Percentiles rank a stretch among this genome's conserved stretches.
phyloP scores from a whole-genome alignment of 176 grass and related monocot genomes.

The Tillandsia fasciculata region DNA sequence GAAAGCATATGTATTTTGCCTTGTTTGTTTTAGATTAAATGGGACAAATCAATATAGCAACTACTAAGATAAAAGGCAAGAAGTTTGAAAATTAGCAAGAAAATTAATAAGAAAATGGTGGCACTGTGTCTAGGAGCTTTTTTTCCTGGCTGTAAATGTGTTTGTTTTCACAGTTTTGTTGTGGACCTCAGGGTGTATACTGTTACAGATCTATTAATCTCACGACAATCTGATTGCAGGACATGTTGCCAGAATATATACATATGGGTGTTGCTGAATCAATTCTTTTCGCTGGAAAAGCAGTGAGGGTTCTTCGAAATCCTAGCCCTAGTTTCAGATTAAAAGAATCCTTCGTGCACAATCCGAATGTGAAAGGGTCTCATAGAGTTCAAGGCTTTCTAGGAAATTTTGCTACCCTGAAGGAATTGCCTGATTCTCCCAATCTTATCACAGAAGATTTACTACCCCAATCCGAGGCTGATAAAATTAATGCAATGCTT shows the following conservation, averaged over 20 bases:
- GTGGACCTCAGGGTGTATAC: background rate
- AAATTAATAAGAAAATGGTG: background rate
- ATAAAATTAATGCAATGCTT: slow-evolving; percentile 90
- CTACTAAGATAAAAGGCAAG: too few species aligned
- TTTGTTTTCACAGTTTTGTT: background rate
- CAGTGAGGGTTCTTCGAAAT: slow-evolving; percentile 83
- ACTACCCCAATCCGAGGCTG: slow-evolving; percentile 80
- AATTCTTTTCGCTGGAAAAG: slow-evolving; percentile 96
- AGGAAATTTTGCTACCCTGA: slow-evolving; percentile 28
- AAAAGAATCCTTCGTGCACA: slow-evolving; percentile 44
- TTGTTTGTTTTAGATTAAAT: too few species aligned
- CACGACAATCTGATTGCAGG: slow-evolving; percentile 37
- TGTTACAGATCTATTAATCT: slow-evolving; percentile 11
- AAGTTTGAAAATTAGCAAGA: too few species aligned
- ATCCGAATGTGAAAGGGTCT: slow-evolving; percentile 41
- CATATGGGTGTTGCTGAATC: slow-evolving; percentile 92
- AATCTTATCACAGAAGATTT: slow-evolving; percentile 69
- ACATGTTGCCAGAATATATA: slow-evolving; percentile 95
- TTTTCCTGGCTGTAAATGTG: background rate
- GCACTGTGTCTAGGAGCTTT: background rate
- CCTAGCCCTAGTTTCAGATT: slow-evolving; percentile 63
- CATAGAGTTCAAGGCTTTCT: slow-evolving; percentile 49
- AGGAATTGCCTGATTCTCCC: slow-evolving; percentile 36
- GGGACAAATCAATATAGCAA: too few species aligned
- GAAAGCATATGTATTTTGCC: too few species aligned